Evolutionary conservation across 192 early-diverging fungal species (phyloP), one percentile per base, ranked within the genome.

Genomic region (Chytriomyces confervae): DNA sequence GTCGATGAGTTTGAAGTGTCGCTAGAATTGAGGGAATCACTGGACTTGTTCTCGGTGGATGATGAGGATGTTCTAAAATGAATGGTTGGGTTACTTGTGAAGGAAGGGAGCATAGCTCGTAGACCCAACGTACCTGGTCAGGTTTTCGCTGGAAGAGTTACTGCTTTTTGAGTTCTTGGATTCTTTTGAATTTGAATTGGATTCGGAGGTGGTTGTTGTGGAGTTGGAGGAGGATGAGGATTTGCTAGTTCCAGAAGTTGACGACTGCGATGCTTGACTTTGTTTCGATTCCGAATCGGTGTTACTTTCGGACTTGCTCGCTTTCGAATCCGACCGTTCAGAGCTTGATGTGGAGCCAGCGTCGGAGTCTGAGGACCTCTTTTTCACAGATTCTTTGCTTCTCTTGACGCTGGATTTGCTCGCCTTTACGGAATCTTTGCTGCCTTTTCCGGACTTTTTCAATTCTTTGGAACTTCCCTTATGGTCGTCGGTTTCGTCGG

Each of bases 311-410:
- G 11, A 18, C 27, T 8, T 29, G 16, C 29, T 16, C n/a, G 27
- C 18, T 65, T 11, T 13, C 4, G 44, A 47, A n/a, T 4, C 16
- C 13, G 46, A 68, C 18, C 47, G 13, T 24, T 10, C 9, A 18
- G 43, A 13, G 24, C 29, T 46, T 68, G 13, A 18, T 16, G 36
- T 16, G 24, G 66, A 68, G 13, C 24, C 16, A 11, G 66, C 36
- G 7, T 68, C 66, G 36, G 44, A 11, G 66, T 68, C 66, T 8
- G 66, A 43, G 24, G 36, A 13, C 47, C 53, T 57, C 20, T 57
- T 57, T 57, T 57, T 57, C 53, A 57, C 13, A 20, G 53, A 57
- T n/a, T 57, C 53, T 57, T 57, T 13, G 53, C 53, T 57, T 57
- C 20, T 57, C 53, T 57, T 57, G 16, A 57, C 53, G 20, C 53